These are phyloP conservation scores for Seiridium cupressi DNA, from an alignment of 2,329 filamentous ascomycete genomes.

Conservation along the genomic window DNA sequence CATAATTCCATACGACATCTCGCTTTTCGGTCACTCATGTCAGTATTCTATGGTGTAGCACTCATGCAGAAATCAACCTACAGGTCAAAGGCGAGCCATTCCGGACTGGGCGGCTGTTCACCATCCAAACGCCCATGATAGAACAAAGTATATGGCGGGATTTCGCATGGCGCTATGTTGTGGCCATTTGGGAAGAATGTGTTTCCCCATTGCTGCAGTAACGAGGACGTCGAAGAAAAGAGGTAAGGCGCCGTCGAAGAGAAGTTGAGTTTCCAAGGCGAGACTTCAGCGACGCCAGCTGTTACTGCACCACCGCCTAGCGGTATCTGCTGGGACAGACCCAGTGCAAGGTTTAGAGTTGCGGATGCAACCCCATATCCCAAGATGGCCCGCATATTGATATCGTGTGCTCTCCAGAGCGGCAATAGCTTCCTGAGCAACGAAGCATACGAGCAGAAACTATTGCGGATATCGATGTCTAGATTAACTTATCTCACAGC, in stretches of 20 bases:
- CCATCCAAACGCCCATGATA: slow-evolving; percentile 46
- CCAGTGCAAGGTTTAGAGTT: not conserved
- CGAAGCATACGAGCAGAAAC: no score
- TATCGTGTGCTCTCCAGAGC: not conserved
- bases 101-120: slow-evolving; percentile 41
- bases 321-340: not conserved
- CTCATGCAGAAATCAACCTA: slow-evolving; percentile 7
- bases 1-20: slow-evolving; percentile 55
- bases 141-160: slow-evolving; percentile 44
- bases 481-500: not conserved
- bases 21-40: slow-evolving; percentile 23
- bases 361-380: not conserved
- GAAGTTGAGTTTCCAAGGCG: slow-evolving; percentile 39
- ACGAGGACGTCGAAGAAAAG: slow-evolving; percentile 43
- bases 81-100: slow-evolving; percentile 52
- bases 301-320: not conserved
- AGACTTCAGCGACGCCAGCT: not conserved
- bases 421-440: not conserved
- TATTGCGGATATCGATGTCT: no score
- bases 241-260: slow-evolving; percentile 45
- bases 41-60: not conserved
- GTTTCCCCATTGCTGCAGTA: slow-evolving; percentile 49
- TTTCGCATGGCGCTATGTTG: slow-evolving; percentile 41
- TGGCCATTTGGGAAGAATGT: slow-evolving; percentile 51
- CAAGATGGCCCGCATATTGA: not conserved